Evolutionary conservation across 2,329 filamentous ascomycete species (phyloP), one percentile per base, ranked within the genome.

Genomic region (Penicillium verrucosum): DNA sequence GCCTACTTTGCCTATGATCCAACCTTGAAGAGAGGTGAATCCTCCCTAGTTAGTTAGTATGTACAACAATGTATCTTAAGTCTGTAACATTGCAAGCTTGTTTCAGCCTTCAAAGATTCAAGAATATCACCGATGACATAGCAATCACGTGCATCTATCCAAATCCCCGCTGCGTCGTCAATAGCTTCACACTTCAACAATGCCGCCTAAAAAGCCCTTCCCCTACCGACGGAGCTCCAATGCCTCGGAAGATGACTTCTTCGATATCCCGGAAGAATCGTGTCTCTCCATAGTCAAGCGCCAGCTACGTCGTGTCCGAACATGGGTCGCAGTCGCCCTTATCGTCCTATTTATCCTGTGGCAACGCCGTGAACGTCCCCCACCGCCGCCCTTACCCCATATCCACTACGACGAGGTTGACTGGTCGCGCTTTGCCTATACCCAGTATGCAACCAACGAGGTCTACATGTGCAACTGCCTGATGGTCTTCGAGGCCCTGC

Each of bases 391-490:
- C 9, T 47, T 67, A 11, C 51, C 68, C 1, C 69, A 69, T 55
- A 65, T 73, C 32, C 60, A 70, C 36, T 73, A 70, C 49, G 63
- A 70, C 36, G 57, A 60, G 40, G 68, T 77, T 21, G 71, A 77
- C 44, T 78, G 75, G 75, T 72, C 73, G 16, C 72, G 68, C 40
- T 77, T 69, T 54, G 75, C 75, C n/a, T 78, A 77, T 56, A 74
- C 68, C 23, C 73, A 74, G 53, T 78, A 77, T 68, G 75, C 73
- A 14, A 77, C 75, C 1, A 71, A 70, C 18, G 71, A 69, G 41
- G 68, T 72, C 4, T 77, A 77, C 54, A 65, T 78, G 6, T 78
- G 75, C 66, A 77, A 77, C 55, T 69, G 70, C 3, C 55, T 78
- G 41, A 75, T 78, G 73, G 65, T 77, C 7, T 77, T 77, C 45